Percentiles rank a stretch among this genome's conserved stretches.
Evolutionary conservation across 1,284 basidiomycete species (phyloP).

Genomic region (Moesziomyces sp.): DNA sequence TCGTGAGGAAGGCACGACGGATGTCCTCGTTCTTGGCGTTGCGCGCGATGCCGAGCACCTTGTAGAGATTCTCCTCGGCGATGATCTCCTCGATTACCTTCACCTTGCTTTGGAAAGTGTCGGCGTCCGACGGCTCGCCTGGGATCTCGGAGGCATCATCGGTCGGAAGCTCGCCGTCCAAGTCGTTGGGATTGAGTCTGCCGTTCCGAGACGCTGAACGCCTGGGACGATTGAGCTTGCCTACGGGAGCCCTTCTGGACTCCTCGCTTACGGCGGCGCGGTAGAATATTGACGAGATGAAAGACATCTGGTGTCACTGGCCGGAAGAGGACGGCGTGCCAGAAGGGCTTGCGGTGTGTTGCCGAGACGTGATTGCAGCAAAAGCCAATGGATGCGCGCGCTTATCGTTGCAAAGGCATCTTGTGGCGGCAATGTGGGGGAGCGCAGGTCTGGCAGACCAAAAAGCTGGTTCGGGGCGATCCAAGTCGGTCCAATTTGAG

Average conservation of each 20-base stretch:
- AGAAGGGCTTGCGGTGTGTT: background rate
- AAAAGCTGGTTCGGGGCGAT: too few species aligned
- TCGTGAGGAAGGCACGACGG: conserved; percentile 78
- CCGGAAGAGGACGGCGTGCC: too few species aligned
- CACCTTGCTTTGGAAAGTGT: conserved; percentile 37
- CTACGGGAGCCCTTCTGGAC: conserved; percentile 38
- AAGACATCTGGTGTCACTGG: conserved; percentile 23
- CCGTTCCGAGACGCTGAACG: conserved; percentile 8
- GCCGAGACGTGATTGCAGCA: background rate
- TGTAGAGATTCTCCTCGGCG: conserved; percentile 74
- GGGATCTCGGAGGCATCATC: background rate
- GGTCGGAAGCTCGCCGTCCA: background rate
- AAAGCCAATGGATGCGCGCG: background rate
- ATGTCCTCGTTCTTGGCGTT: conserved; percentile 75
- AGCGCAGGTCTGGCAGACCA: background rate
- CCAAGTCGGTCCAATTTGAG: too few species aligned
- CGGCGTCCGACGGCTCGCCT: conserved; percentile 5
- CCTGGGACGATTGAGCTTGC: conserved; percentile 28
- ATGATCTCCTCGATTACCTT: conserved; percentile 51
- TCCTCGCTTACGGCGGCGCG: conserved; percentile 44
- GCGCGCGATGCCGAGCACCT: conserved; percentile 76
- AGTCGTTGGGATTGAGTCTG: background rate
- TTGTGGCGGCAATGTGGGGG: background rate
- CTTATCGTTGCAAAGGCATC: background rate
- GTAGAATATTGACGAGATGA: conserved; percentile 45